A percentile compares a stretch with the other conserved stretches of the same genome.
phyloP scores from a whole-genome alignment of 768 basidiomycete genomes.

The Russula compacta region DNA sequence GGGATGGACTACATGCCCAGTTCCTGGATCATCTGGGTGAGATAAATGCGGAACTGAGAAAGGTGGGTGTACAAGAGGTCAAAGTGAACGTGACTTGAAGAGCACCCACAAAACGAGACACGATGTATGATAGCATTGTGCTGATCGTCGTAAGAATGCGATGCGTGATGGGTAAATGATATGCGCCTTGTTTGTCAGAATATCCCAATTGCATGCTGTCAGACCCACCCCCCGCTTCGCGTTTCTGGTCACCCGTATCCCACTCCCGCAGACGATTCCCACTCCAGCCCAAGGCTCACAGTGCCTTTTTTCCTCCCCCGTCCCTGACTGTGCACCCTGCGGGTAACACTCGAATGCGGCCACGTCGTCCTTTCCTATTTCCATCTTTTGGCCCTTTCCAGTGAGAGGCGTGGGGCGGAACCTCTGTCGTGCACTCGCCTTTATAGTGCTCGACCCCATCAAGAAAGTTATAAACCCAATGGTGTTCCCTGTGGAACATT shows the following conservation, averaged over 20 bases:
- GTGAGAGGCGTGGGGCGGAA: too few relatives aligned
- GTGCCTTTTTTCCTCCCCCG: not conserved
- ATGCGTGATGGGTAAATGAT: not conserved
- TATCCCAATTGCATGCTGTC: not conserved
- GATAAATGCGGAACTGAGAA: slow-evolving; percentile 32
- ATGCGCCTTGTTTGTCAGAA: not conserved
- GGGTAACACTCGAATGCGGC: too few relatives aligned
- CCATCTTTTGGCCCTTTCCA: too few relatives aligned
- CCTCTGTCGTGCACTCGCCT: too few relatives aligned
- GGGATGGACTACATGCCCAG: slow-evolving; percentile 48
- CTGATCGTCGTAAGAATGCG: not conserved
- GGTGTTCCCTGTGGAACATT: too few relatives aligned
- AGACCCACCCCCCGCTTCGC: not conserved
- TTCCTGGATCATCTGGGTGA: slow-evolving; percentile 51
- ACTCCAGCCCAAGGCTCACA: not conserved
- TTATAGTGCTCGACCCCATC: too few relatives aligned
- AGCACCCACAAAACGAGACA: not conserved
- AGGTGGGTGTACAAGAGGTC: not conserved
- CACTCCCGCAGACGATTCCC: not conserved
- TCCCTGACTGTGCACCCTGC: too few relatives aligned
- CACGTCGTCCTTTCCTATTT: too few relatives aligned
- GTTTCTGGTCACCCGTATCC: not conserved
- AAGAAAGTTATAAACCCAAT: too few relatives aligned
- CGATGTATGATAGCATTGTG: too few relatives aligned
- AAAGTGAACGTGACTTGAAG: not conserved